phyloP scores from a whole-genome alignment of 345 rosid genomes.

The Boechera divaricarpa region DNA sequence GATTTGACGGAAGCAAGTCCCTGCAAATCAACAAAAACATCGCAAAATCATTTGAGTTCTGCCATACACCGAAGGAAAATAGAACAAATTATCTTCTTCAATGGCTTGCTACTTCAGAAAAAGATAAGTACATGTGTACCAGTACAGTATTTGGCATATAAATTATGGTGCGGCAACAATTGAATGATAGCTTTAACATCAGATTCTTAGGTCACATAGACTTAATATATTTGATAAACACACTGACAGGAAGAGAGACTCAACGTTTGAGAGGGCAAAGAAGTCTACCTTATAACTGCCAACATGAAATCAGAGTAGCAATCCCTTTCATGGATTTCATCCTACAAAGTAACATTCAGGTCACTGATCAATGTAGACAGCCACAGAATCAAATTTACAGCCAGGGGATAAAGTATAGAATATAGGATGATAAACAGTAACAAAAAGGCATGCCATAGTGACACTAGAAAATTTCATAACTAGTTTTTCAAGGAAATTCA shows the following conservation, averaged over 20 bases:
- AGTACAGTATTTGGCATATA: slow-evolving; percentile 8
- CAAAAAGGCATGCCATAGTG: slow-evolving; percentile 26
- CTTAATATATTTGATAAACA: not conserved
- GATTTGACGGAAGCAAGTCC: slow-evolving; percentile 84
- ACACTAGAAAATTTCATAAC: slow-evolving; percentile 1
- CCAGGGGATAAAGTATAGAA: not conserved
- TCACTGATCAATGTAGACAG: slow-evolving; percentile 31
- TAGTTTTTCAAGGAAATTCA: not conserved
- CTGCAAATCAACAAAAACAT: slow-evolving; percentile 55
- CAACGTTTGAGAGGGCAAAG: slow-evolving; percentile 18
- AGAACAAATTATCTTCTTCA: slow-evolving; percentile 3
- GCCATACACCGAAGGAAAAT: slow-evolving; percentile 1
- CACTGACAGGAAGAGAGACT: slow-evolving; percentile 14
- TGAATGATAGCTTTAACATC: slow-evolving; percentile 13
- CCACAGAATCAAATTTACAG: slow-evolving; percentile 31
- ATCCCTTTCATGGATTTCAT: slow-evolving; percentile 98
- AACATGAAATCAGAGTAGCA: slow-evolving; percentile 92
- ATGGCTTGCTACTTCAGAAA: slow-evolving; percentile 8
- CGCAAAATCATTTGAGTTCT: slow-evolving; percentile 1
- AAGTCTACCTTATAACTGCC: slow-evolving; percentile 79
- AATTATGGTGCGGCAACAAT: slow-evolving; percentile 15
- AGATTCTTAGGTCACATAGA: not conserved
- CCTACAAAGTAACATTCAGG: slow-evolving; percentile 59
- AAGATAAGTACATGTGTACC: slow-evolving; percentile 3
- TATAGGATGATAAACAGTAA: slow-evolving; percentile 8